Conservation (phyloP, 2,329 filamentous ascomycete species). For the Fusarium setosum region DNA sequence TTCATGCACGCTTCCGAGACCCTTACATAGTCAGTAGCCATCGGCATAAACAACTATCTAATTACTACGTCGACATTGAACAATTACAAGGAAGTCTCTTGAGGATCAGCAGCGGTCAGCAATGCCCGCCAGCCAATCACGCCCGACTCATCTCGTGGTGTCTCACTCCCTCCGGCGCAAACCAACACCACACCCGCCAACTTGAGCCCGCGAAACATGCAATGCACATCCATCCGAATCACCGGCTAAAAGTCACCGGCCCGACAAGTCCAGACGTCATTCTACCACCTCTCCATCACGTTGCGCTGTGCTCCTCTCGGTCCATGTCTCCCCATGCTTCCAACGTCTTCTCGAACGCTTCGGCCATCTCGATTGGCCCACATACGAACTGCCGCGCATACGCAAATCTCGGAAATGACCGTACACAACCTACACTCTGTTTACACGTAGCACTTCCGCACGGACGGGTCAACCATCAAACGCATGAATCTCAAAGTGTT, state of each 20-base stretch:
- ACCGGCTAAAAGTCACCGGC: not conserved
- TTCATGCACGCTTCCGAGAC: conserved; percentile 16
- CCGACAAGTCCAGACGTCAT: not conserved
- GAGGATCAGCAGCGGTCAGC: conserved; percentile 14
- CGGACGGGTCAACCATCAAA: conserved; percentile 20
- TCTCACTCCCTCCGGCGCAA: conserved; percentile 22
- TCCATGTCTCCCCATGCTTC: not conserved
- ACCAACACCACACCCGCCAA: not conserved
- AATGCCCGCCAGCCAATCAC: conserved; percentile 19
- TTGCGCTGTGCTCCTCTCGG: not conserved
- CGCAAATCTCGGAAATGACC: conserved; percentile 28
- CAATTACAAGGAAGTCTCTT: conserved; percentile 13
- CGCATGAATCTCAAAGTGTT: conserved; percentile 35
- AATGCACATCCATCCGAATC: not conserved
- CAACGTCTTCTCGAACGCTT: not conserved
- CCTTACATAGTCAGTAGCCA: not conserved
- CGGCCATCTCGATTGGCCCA: conserved; percentile 8
- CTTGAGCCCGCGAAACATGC: not conserved
- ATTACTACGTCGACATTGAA: not conserved
- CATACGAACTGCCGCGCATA: conserved; percentile 18
- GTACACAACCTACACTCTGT: not conserved
- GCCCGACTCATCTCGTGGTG: conserved; percentile 35
- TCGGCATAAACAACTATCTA: not conserved
- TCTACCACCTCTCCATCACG: not conserved
- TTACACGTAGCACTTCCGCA: conserved; percentile 26